Evolutionary conservation across 1,284 basidiomycete genomes (phyloP), one percentile per base, ranked within the genome.

Genomic region (Rhodotorula sp.): DNA sequence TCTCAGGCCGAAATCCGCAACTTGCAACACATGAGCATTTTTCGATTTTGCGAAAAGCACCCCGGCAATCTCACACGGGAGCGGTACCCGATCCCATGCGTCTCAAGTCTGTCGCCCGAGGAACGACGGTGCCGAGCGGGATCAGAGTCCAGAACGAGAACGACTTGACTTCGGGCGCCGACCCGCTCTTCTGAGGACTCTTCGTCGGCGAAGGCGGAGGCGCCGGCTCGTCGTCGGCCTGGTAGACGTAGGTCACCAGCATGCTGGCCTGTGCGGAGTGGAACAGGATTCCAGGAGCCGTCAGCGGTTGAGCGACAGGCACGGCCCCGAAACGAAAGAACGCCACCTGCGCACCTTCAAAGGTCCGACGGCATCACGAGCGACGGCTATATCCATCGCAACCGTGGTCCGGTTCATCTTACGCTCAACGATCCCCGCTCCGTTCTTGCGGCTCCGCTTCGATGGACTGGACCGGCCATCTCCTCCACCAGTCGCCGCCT

Each of bases 201-300:
- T 86, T 83, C 1, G 88, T 62, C 30, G 75, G 67, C n/a, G 67
- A 73, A 4, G 69, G 61, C 24, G 72, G 66, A 3, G 61, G 84
- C 69, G 6, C 69, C 68, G 4, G n/a, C 75, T 29, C 76, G 69
- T 95, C 93, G 77, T 95, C 93, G 0, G 90, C 90, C 48, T 90
- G 87, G 80, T 97, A 96, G 0, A 92, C 95, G 80, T 93, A 96
- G 8, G 91, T 88, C 2, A 96, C 88, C 69, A 93, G 85, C 86
- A 95, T 89, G 77, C 94, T 93, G 80, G 94, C 93, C 93, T 95
- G 78, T 18, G 49, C 42, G 33, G 30, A 37, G 56, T 53, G 67
- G 10, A 46, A 46, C 45, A 46, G 10, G 10, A 18, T 10, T 51
- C 10, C 10, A 51, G 33, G 33, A 7, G 33, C 51, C n/a, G n/a